Evolutionary conservation across 345 rosid genomes (phyloP), one percentile per base, ranked within the genome.

Genomic region (Salix viminalis): DNA sequence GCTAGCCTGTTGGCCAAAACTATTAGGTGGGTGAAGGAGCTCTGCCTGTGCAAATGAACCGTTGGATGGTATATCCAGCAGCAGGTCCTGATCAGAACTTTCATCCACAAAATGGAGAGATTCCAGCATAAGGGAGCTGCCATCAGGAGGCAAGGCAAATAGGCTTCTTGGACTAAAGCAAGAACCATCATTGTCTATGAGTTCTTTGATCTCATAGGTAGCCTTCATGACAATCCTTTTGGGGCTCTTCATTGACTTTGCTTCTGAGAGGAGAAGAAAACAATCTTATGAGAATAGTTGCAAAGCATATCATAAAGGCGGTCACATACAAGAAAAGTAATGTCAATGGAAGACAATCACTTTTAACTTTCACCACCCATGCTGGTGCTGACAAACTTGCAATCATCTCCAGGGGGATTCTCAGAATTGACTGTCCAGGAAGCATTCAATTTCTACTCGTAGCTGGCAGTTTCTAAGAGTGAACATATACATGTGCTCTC

Each of bases 1-100:
- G 85, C 91, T 88, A 42, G 93, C 91, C 78, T 88, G 93, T 39
- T 81, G 88, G 50, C 86, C 87, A 69, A 74, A 83, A 82, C 80
- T 81, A 65, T 76, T 37, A 80, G 76, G 34, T 37, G 93, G 90
- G 72, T 61, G 85, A 80, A 96, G 98, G 70, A 96, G 93, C 83
- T 96, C 99, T 39, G 98, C 98, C 81, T 92, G 94, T 44, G 97
- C 90, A 78, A 93, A 96, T 36, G 92, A 96, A 80, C 93, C 82
- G 16, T 90, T 90, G 79, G 88, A 89, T 42, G 99, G 97, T 79
- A 96, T 89, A 30, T 93, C 91, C 67, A 96, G 77, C 76, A 95
- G 94, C 80, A 96, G 86, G 75, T 92, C 97, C 75, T 93, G 94
- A 75, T 92, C 92, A 18, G 88, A 89, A 77, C 81, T 88, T 73